phyloP scores from a whole-genome alignment of 2,329 filamentous ascomycete genomes.

The Pyrenochaeta sp. region DNA sequence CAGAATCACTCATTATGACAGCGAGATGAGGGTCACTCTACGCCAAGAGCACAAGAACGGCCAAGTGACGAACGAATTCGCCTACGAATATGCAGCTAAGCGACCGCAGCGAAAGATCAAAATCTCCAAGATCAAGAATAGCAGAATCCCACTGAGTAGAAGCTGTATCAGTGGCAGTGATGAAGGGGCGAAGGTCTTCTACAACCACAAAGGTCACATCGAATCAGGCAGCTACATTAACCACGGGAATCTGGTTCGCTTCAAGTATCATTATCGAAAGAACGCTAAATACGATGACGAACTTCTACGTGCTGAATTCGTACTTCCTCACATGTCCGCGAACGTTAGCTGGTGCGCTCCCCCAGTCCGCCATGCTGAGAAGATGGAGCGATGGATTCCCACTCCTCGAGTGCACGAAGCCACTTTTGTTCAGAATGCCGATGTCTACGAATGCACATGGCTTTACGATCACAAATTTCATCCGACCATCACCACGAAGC shows the following conservation, averaged over 20 bases:
- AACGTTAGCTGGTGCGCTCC: constrained; percentile 65
- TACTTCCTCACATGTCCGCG: constrained; percentile 62
- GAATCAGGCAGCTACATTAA: constrained; percentile 63
- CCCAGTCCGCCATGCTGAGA: constrained; percentile 59
- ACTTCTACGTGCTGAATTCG: constrained; percentile 64
- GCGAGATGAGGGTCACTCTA: constrained; percentile 55
- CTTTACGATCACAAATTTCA: constrained; percentile 53
- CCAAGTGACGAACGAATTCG: constrained; percentile 56
- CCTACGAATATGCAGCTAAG: constrained; percentile 57
- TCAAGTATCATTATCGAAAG: constrained; percentile 65
- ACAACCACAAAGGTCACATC: constrained; percentile 63
- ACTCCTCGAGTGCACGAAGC: constrained; percentile 64
- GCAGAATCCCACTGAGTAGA: constrained; percentile 49
- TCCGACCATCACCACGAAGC: constrained; percentile 49
- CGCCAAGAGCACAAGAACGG: constrained; percentile 57
- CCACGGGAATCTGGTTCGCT: constrained; percentile 61
- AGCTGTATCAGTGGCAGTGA: constrained; percentile 58
- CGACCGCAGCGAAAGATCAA: constrained; percentile 43
- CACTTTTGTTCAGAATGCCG: constrained; percentile 61
- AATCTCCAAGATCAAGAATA: constrained; percentile 50
- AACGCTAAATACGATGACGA: constrained; percentile 63
- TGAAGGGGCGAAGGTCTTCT: constrained; percentile 58
- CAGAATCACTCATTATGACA: constrained; percentile 58
- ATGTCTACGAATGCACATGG: constrained; percentile 61
- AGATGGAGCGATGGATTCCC: constrained; percentile 64